Conservation (phyloP, 2,329 filamentous ascomycete genomes). For the Penicillium decumbens region DNA sequence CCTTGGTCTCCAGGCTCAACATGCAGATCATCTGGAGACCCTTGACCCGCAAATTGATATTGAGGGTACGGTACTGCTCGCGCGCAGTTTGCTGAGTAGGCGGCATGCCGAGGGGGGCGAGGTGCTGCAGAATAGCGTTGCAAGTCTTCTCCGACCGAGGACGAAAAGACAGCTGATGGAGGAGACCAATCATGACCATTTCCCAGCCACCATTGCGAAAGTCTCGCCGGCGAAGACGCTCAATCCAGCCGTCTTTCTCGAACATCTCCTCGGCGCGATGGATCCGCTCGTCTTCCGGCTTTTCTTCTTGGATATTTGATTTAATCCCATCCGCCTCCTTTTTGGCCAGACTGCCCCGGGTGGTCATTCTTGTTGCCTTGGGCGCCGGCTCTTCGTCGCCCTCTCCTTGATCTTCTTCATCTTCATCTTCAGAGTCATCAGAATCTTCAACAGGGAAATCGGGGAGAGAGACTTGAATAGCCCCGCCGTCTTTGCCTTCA, state of each 20-base stretch:
- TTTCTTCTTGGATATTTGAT: conserved; percentile 53
- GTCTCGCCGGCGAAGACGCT: conserved; percentile 74
- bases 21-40: conserved; percentile 81
- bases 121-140: conserved; percentile 70
- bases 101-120: conserved; percentile 74
- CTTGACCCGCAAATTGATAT: conserved; percentile 76
- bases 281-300: conserved; percentile 32
- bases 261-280: conserved; percentile 69
- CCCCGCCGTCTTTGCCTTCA: conserved; percentile 61
- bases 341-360: conserved; percentile 79
- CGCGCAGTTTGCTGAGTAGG: conserved; percentile 70
- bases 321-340: conserved; percentile 67
- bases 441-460: conserved; percentile 68
- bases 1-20: conserved; percentile 79
- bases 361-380: conserved; percentile 65
- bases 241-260: conserved; percentile 72
- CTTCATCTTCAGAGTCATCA: conserved; percentile 59
- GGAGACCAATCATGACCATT: conserved; percentile 76
- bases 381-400: conserved; percentile 60
- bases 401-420: conserved; percentile 49
- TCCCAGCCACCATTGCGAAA: conserved; percentile 90
- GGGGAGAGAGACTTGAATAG: conserved; percentile 72
- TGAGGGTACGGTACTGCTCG: conserved; percentile 66
- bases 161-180: conserved; percentile 77
- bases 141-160: conserved; percentile 66